Evolutionary conservation across 2,329 filamentous ascomycete species (phyloP).

Genomic region (Domatiomyces globalis): DNA sequence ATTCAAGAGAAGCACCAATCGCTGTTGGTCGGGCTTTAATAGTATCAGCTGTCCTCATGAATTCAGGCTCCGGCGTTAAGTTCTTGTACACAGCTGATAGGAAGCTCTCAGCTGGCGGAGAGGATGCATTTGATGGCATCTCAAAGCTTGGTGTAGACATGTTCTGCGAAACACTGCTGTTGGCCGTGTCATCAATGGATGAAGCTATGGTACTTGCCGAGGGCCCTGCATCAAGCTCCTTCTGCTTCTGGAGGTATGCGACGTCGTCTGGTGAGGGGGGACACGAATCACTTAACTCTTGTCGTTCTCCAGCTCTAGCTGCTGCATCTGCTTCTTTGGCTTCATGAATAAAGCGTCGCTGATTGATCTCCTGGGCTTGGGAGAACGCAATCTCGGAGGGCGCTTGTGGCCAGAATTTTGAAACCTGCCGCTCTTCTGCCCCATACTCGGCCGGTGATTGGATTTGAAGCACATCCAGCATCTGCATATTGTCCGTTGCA

Average conservation of each 20-base stretch:
- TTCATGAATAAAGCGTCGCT: constrained; percentile 18
- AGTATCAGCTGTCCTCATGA: constrained; percentile 18
- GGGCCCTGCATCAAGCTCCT: constrained; percentile 15
- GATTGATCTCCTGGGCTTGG: constrained; percentile 18
- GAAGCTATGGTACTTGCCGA: constrained; percentile 35
- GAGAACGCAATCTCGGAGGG: constrained; percentile 17
- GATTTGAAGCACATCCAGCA: constrained; percentile 22
- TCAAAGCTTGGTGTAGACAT: constrained; percentile 35
- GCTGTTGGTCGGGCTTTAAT: constrained; percentile 2
- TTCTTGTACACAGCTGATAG: constrained; percentile 14
- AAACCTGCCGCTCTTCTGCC: constrained; percentile 3
- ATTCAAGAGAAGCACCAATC: neutral
- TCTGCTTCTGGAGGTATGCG: constrained; percentile 8
- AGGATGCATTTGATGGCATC: constrained; percentile 32
- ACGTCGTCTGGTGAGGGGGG: constrained; percentile 22
- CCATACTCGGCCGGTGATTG: constrained; percentile 1
- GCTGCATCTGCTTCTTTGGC: constrained; percentile 6
- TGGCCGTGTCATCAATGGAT: constrained; percentile 31
- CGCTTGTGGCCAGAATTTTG: constrained; percentile 4
- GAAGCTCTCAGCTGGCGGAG: constrained; percentile 32
- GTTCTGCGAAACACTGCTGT: constrained; percentile 34
- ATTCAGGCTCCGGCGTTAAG: constrained; percentile 9
- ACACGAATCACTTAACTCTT: constrained; percentile 10
- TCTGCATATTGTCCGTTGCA: constrained; percentile 30
- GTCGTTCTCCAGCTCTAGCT: constrained; percentile 3